Evolutionary conservation across 805 yeast species (phyloP).

Genomic region (Ascoidea asiatica): DNA sequence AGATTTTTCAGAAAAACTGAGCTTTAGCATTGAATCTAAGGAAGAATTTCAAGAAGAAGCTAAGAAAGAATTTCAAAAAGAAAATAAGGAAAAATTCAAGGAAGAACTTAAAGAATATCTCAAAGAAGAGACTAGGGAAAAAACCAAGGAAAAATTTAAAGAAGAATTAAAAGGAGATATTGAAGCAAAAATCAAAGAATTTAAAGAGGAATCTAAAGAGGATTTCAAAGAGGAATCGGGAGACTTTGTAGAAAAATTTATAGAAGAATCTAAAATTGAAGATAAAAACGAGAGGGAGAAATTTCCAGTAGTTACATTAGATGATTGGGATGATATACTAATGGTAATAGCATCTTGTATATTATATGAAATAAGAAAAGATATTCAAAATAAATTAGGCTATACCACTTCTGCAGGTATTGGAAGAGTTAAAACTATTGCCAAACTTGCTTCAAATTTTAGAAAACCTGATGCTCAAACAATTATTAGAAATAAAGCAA

Average conservation of each 20-base stretch:
- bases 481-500: constrained; percentile 36
- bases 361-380: constrained; percentile 37
- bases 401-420: constrained; percentile 90
- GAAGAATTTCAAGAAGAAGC: constrained; percentile 3
- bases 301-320: constrained; percentile 14
- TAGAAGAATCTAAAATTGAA: too few species aligned
- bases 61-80: constrained; percentile 4
- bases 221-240: constrained; percentile 11
- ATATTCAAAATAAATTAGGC: constrained; percentile 40
- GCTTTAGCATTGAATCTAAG: too few species aligned
- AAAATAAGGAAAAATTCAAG: background rate
- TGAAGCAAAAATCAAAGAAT: constrained; percentile 3
- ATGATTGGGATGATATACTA: constrained; percentile 76
- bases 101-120: constrained; percentile 9
- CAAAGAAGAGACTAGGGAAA: background rate
- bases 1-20: too few species aligned
- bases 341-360: constrained; percentile 53
- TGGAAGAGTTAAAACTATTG: constrained; percentile 59
- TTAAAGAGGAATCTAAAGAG: constrained; percentile 12
- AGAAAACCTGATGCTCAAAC: constrained; percentile 85
- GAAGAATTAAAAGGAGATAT: constrained; percentile 2
- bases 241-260: constrained; percentile 10
- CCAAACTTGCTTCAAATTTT: constrained; percentile 79
- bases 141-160: constrained; percentile 4
- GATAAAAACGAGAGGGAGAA: too few species aligned